Evolutionary conservation across 345 rosid genomes (phyloP).

Genomic region (Eucalyptus shirleyi): DNA sequence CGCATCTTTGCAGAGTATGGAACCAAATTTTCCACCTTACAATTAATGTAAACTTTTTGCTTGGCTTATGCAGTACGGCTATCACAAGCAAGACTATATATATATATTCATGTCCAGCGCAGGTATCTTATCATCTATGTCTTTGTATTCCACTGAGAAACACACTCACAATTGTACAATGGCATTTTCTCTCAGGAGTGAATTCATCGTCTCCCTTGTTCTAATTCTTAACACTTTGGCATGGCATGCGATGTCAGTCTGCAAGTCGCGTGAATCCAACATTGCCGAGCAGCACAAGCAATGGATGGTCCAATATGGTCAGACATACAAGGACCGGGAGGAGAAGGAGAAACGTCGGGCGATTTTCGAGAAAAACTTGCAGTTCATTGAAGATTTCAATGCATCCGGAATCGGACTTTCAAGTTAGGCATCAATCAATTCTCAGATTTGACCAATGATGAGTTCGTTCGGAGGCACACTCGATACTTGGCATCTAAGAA

Average conservation of each 20-base stretch:
- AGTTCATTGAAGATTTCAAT: constrained; percentile 12
- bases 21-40: background rate
- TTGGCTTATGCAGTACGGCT: background rate
- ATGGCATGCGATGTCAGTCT: background rate
- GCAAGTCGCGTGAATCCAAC: background rate
- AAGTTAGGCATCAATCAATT: constrained; percentile 16
- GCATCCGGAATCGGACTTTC: background rate
- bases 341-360: constrained; percentile 13
- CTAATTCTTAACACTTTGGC: background rate
- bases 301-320: background rate
- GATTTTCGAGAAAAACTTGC: constrained; percentile 15
- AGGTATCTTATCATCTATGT: background rate
- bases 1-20: background rate
- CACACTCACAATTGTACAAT: background rate
- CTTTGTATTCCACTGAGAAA: background rate
- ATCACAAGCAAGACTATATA: background rate
- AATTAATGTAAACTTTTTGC: background rate
- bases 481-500: background rate
- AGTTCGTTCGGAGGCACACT: background rate
- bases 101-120: background rate
- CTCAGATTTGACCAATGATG: constrained; percentile 14
- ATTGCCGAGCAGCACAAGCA: background rate
- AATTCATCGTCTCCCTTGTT: background rate
- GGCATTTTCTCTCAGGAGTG: background rate
- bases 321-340: background rate